Base-by-base conservation (phyloP, 2,329 filamentous ascomycete species). In the Plenodomus lindquistii region DNA sequence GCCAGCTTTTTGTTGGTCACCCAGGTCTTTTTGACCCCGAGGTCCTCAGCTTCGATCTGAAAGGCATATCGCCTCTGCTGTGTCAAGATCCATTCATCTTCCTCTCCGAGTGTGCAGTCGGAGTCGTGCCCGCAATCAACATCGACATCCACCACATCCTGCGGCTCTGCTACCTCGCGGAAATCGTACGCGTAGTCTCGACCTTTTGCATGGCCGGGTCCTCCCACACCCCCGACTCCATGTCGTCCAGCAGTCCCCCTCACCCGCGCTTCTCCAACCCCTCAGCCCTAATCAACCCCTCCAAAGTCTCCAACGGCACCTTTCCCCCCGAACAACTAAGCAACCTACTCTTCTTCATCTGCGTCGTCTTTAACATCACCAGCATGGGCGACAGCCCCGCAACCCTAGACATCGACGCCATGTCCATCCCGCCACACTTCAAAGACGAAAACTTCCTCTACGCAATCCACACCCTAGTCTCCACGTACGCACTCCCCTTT, bases 401-500 rank as follows among this genome's bases (percentile, higher is more conserved):
- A 8, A 54, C 60, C 7, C 43, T 63, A 19, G 62, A 66, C 36
- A 57, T 65, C 13, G 58, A 63, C 40, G 60, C 58, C 29, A 62
- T 67, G 57, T 46, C 48, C 4, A 22, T 63, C 10, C 63, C 65
- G 8, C 47, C 52, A 4, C 46, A 48, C 13, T 67, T 66, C 50
- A 59, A 59, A n/a, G 58, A 70, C 24, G 52, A 56, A 7, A 63
- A 64, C 18, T 71, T 71, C 44, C 56, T 71, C 17, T 64, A 62
- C 42, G 65, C 69, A 52, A 67, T 76, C 8, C 63, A 73, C 7
- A 67, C 63, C 13, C 61, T 79, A 50, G 81, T 90, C 19, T 84
- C 86, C 54, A 91, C 87, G 63, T 99, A 97, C 65, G 91, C 91
- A 3, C 79, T 97, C n/a, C 81, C 85, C 0, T 99, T 97, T 75